Conservation (phyloP, 2,329 filamentous ascomycete genomes). For the Aulographum hederae region DNA sequence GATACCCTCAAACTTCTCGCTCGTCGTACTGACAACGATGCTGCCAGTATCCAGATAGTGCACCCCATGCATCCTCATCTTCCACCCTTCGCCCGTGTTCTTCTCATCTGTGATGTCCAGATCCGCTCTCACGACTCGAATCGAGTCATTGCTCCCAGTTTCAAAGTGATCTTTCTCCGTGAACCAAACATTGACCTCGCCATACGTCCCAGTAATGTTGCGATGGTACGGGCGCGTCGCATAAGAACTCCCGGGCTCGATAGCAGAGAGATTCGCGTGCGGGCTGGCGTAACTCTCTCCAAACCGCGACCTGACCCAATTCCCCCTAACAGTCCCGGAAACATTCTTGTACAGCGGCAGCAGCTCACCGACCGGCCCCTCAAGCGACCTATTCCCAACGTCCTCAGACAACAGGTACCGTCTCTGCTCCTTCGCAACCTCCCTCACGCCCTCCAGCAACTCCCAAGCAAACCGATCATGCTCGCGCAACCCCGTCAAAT, state of each 20-base stretch:
- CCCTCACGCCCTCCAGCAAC: constrained; percentile 3
- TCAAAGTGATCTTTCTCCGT: not conserved
- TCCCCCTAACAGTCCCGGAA: constrained; percentile 4
- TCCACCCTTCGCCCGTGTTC: constrained; percentile 55
- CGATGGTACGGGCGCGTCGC: not conserved
- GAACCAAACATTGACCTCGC: constrained; percentile 3
- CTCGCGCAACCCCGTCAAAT: constrained; percentile 5
- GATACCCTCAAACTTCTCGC: constrained; percentile 80
- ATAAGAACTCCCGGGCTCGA: constrained; percentile 1
- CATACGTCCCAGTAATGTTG: constrained; percentile 5
- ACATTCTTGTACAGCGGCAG: constrained; percentile 5
- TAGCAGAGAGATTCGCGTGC: constrained; percentile 3
- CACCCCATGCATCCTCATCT: constrained; percentile 63
- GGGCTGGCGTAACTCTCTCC: constrained; percentile 1
- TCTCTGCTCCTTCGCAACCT: constrained; percentile 3
- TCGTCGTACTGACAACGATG: constrained; percentile 71
- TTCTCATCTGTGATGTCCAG: constrained; percentile 55
- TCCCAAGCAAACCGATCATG: constrained; percentile 5
- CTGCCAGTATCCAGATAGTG: constrained; percentile 72
- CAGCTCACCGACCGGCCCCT: not conserved
- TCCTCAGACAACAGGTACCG: constrained; percentile 2
- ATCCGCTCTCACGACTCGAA: constrained; percentile 3
- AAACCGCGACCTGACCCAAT: constrained; percentile 4
- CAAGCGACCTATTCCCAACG: not conserved
- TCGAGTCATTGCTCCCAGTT: not conserved